Evolutionary conservation across 768 basidiomycete species (phyloP).

Genomic region (Amanita fuliginea): DNA sequence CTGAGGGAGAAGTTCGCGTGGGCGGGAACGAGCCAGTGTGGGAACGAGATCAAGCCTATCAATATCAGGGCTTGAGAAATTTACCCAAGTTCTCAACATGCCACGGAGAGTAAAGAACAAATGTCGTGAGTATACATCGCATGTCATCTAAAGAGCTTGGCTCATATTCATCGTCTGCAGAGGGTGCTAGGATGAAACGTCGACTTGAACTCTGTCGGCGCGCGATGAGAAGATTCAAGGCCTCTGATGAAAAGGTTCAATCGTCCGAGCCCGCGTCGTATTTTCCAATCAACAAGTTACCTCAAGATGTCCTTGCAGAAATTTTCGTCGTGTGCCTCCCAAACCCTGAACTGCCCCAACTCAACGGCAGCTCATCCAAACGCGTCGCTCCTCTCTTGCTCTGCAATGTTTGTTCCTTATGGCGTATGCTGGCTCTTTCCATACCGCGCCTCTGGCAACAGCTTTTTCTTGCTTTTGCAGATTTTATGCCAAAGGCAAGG

Average conservation of each 20-base stretch:
- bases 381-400: not conserved
- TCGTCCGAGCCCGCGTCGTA: not conserved
- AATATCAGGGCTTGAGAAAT: no score
- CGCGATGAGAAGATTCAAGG: not conserved
- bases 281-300: not conserved
- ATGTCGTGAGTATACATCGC: not conserved
- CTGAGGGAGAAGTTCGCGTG: no score
- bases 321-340: not conserved
- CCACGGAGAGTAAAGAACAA: not conserved
- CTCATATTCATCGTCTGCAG: not conserved
- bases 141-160: no score
- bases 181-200: not conserved
- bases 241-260: no score
- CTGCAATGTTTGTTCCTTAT: not conserved
- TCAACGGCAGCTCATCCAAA: not conserved
- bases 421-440: not conserved
- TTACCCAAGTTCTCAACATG: not conserved
- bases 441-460: not conserved
- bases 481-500: not conserved
- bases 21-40: no score
- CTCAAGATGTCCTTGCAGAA: not conserved
- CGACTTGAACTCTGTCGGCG: not conserved
- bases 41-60: no score
- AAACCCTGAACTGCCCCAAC: not conserved
- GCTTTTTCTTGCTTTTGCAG: not conserved